Percentiles rank a stretch among this genome's conserved stretches.
Conservation (phyloP, 1,139 yeast genomes). For the Pneumocystis wakefieldiae region DNA sequence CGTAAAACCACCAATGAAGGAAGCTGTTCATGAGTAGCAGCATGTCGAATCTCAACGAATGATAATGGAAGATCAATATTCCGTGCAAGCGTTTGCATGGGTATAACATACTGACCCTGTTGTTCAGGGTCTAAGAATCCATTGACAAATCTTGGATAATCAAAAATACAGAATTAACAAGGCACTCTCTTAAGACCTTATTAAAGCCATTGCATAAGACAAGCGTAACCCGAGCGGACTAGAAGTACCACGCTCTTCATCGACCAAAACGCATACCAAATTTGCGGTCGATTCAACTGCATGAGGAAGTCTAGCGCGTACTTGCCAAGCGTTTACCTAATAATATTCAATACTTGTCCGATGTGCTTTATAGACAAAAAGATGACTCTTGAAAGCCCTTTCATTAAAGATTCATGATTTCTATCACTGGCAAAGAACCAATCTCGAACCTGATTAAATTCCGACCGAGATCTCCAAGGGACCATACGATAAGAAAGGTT, state of each 20-base stretch:
- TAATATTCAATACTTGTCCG: not conserved
- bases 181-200: conserved; percentile 40
- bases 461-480: not conserved
- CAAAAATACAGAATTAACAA: not conserved
- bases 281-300: conserved; percentile 63
- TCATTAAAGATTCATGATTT: not conserved
- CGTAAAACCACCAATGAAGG: conserved; percentile 60
- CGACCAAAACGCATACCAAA: conserved; percentile 38
- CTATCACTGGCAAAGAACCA: not conserved
- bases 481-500: not conserved
- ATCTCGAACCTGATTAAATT: not conserved
- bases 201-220: conserved; percentile 36
- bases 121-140: conserved; percentile 82
- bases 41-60: conserved; percentile 82
- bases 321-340: conserved; percentile 8
- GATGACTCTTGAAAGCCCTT: not conserved
- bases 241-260: conserved; percentile 28
- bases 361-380: not conserved
- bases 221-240: conserved; percentile 15
- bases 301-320: conserved; percentile 58
- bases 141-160: conserved; percentile 57
- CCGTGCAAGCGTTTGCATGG: conserved; percentile 61
- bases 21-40: conserved; percentile 76
- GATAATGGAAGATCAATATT: conserved; percentile 55
- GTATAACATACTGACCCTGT: conserved; percentile 61